phyloP scores from a whole-genome alignment of 2,329 filamentous ascomycete genomes.

The Akanthomyces dipterigenus region DNA sequence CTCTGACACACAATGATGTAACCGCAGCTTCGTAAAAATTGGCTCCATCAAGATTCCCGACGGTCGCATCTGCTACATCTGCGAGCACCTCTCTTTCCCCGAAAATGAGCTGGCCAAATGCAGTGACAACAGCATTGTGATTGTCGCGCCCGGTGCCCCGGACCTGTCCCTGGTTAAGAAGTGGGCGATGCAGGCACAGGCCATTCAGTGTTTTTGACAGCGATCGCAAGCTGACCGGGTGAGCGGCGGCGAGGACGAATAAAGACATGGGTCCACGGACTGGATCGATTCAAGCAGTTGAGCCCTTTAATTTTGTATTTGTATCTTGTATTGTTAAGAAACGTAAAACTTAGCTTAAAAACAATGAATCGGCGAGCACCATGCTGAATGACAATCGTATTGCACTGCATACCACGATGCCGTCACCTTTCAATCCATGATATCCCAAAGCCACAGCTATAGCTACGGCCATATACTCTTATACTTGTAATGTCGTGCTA shows the following conservation, averaged over 20 bases:
- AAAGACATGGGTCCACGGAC: background rate
- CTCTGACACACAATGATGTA: background rate
- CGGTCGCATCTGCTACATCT: background rate
- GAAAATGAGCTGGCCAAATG: background rate
- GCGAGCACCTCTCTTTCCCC: background rate
- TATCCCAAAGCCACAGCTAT: background rate
- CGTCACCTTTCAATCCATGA: background rate
- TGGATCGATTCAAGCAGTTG: background rate
- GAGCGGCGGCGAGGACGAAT: background rate
- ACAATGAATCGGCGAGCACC: background rate
- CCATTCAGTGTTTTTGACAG: background rate
- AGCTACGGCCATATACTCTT: slow-evolving; percentile 9
- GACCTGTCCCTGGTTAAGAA: background rate
- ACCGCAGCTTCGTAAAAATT: background rate
- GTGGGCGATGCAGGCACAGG: background rate
- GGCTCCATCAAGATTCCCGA: background rate
- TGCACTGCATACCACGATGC: background rate
- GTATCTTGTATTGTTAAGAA: background rate
- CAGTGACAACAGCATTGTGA: background rate
- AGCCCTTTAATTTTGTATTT: background rate
- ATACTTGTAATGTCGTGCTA: slow-evolving; percentile 13
- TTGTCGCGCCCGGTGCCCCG: background rate
- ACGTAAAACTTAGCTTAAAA: too few relatives aligned
- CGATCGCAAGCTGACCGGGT: too few relatives aligned
- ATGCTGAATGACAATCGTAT: background rate